Conservation (phyloP, 2,329 filamentous ascomycete species). For the Lasiodiplodia hormozganensis region DNA sequence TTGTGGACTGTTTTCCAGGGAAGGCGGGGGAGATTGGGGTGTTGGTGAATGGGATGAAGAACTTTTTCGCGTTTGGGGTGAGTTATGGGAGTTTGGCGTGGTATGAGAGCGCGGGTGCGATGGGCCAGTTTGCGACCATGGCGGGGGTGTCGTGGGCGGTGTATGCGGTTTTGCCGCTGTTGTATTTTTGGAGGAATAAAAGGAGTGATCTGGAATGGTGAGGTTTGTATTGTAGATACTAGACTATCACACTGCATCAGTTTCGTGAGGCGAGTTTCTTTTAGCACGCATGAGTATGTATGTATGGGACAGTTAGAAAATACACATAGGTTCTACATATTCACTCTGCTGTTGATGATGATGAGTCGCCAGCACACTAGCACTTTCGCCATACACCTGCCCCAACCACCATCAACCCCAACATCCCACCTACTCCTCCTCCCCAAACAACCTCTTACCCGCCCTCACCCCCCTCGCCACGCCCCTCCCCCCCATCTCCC, state of each 20-base stretch:
- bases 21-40: not conserved
- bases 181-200: not conserved
- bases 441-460: not conserved
- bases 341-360: too few species aligned
- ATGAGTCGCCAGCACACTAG: too few species aligned
- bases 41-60: conserved; percentile 3
- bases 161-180: not conserved
- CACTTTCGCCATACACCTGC: too few species aligned
- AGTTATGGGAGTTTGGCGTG: not conserved
- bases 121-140: not conserved
- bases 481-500: not conserved
- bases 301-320: too few species aligned
- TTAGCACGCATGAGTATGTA: too few species aligned
- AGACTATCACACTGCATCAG: too few species aligned
- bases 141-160: not conserved
- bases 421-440: not conserved
- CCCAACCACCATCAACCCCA: too few species aligned
- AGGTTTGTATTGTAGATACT: too few species aligned
- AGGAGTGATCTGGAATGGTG: too few species aligned
- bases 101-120: not conserved
- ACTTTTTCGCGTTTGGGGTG: not conserved
- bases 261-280: too few species aligned
- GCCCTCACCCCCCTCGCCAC: not conserved
- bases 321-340: too few species aligned
- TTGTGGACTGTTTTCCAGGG: not conserved